These are phyloP conservation scores for Zopfia rhizophila DNA, from an alignment of 2,329 filamentous ascomycete species.

Conservation along the genomic window DNA sequence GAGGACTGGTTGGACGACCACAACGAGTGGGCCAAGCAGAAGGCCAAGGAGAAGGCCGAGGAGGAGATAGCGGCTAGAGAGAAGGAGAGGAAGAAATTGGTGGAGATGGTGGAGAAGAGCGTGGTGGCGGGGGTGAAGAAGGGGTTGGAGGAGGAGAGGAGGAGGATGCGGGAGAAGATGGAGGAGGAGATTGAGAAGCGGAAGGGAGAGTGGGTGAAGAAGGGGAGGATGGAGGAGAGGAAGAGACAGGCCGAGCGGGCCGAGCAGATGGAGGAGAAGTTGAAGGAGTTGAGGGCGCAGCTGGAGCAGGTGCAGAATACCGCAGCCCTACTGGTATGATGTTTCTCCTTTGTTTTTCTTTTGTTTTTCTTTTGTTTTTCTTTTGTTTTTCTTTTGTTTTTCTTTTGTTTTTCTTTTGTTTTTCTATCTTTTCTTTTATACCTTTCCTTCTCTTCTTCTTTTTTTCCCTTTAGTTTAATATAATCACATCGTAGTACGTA, in stretches of 20 bases:
- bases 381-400: too few relatives aligned
- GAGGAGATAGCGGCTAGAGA: too few relatives aligned
- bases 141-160: background rate
- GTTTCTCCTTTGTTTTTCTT: too few relatives aligned
- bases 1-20: too few relatives aligned
- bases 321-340: too few relatives aligned
- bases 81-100: too few relatives aligned
- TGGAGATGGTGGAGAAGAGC: too few relatives aligned
- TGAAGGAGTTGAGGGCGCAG: background rate
- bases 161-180: background rate
- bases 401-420: too few relatives aligned
- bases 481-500: background rate
- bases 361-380: too few relatives aligned
- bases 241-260: background rate
- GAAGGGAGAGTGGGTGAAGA: background rate
- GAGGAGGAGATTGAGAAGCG: background rate
- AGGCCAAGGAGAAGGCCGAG: conserved; percentile 4
- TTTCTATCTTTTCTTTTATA: background rate
- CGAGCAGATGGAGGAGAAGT: conserved; percentile 3
- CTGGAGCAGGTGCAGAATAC: background rate
- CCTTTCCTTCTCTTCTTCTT: conserved; percentile 9
- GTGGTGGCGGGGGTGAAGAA: too few relatives aligned
- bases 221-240: conserved; percentile 1
- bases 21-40: too few relatives aligned
- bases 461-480: conserved; percentile 1